Evolutionary conservation across 768 basidiomycete genomes (phyloP), one percentile per base, ranked within the genome.

Genomic region (Filobasidium wieringae): DNA sequence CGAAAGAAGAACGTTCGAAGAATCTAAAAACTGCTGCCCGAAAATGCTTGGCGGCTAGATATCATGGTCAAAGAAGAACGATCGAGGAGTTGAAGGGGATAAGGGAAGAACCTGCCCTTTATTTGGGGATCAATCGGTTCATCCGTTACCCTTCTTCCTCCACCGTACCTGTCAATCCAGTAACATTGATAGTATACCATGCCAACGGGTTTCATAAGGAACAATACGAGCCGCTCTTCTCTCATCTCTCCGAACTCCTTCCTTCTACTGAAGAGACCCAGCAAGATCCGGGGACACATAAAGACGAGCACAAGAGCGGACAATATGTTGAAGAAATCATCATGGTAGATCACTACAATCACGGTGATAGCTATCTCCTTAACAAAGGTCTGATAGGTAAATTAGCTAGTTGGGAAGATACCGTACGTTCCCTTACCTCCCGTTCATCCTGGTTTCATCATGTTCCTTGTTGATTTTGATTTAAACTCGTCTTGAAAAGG

Each of bases 171-270:
- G 22, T 26, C 17, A 72, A 70, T 27, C 53, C 84, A 0, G 52
- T 86, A 9, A 92, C 88, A 0, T 72, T 92, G 52, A 80, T 91
- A 61, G 76, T 87, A 47, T 80, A 81, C 3, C 90, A 92, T 69
- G 88, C 87, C 2, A 92, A 88, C 71, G 89, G 91, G 1, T 85
- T 92, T 64, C 81, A 81, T 47, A 92, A 91, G 70, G 88, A 92
- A 82, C 87, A 82, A 53, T 93, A 86, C 84, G 70, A 69, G 0
- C 63, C 75, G 33, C 69, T 92, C 7, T 68, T 91, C 1, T 41
- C 33, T 7, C 24, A 15, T 70, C 77, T 29, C 75, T 74, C 1
- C 65, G 76, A 43, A 1, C 27, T 37, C 40, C 33, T 50, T 14
- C 32, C 59, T 2, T 14, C 57, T 1, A 57, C 32, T n/a, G n/a